These are phyloP conservation scores for Cladosporium sp. DNA, from an alignment of 2,329 filamentous ascomycete species.

Conservation along the genomic window DNA sequence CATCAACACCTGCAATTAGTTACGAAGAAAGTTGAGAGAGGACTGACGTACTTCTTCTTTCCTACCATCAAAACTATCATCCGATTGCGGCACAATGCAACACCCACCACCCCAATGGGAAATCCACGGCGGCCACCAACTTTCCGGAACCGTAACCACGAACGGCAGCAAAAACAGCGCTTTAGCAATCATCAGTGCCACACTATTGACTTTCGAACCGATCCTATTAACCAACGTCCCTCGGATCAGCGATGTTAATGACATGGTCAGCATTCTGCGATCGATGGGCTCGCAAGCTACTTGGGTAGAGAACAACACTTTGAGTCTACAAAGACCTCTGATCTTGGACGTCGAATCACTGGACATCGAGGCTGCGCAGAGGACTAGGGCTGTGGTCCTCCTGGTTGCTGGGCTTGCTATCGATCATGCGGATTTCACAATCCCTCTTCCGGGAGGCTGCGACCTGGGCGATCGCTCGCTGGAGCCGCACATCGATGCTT, in stretches of 20 bases:
- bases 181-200: background rate
- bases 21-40: background rate
- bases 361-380: background rate
- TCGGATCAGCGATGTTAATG: constrained; percentile 1
- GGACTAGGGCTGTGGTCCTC: background rate
- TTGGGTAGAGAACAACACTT: background rate
- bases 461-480: constrained; percentile 3
- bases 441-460: background rate
- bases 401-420: background rate
- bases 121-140: background rate
- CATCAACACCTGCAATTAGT: background rate
- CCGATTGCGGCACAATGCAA: background rate
- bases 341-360: background rate
- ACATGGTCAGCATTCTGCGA: constrained; percentile 2
- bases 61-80: background rate
- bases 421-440: background rate
- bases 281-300: background rate
- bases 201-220: background rate
- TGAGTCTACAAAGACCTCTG: background rate
- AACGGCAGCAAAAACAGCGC: constrained; percentile 15
- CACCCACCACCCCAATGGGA: background rate
- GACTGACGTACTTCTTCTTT: background rate
- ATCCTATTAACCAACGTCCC: constrained; percentile 3
- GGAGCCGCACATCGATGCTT: constrained; percentile 1
- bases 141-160: background rate